Evolutionary conservation across 1,284 basidiomycete species (phyloP).

Genomic region (Cutaneotrichosporon sp.): DNA sequence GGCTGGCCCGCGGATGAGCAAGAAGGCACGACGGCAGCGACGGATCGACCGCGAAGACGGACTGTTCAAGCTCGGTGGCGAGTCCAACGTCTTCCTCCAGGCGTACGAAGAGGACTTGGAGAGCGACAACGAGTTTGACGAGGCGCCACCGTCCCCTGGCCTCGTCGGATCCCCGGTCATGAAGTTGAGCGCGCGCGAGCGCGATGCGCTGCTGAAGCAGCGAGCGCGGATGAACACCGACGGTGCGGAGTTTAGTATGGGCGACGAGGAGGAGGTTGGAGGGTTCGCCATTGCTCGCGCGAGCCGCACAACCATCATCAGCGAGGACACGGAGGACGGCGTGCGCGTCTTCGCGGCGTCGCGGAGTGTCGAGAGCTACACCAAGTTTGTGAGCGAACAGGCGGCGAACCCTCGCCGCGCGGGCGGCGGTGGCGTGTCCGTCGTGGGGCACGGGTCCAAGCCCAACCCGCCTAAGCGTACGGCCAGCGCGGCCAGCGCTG

Average conservation of each 20-base stretch:
- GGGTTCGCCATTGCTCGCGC: background rate
- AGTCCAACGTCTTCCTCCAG: slow-evolving; percentile 32
- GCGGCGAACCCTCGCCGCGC: slow-evolving; percentile 32
- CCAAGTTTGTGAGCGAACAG: slow-evolving; percentile 35
- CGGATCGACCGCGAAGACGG: slow-evolving; percentile 35
- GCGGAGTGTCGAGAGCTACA: slow-evolving; percentile 22
- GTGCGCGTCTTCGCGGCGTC: background rate
- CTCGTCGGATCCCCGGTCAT: slow-evolving; percentile 4
- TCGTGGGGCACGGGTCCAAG: slow-evolving; percentile 22
- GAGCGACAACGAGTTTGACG: slow-evolving; percentile 41
- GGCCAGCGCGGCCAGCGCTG: too few relatives aligned
- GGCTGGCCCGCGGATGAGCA: slow-evolving; percentile 27
- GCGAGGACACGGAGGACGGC: background rate
- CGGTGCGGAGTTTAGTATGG: background rate
- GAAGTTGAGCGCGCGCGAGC: slow-evolving; percentile 19
- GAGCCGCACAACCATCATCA: background rate
- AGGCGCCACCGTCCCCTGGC: slow-evolving; percentile 17
- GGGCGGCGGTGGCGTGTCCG: slow-evolving; percentile 27
- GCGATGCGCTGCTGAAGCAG: slow-evolving; percentile 23
- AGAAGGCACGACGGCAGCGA: slow-evolving; percentile 34
- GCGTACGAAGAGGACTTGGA: slow-evolving; percentile 36
- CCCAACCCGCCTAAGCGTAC: too few relatives aligned
- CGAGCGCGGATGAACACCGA: slow-evolving; percentile 28
- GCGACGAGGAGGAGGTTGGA: background rate
- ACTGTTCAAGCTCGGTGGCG: slow-evolving; percentile 34